A percentile compares a stretch with the other conserved stretches of the same genome.
Conservation (phyloP, 805 yeast species). For the Candida montana region DNA sequence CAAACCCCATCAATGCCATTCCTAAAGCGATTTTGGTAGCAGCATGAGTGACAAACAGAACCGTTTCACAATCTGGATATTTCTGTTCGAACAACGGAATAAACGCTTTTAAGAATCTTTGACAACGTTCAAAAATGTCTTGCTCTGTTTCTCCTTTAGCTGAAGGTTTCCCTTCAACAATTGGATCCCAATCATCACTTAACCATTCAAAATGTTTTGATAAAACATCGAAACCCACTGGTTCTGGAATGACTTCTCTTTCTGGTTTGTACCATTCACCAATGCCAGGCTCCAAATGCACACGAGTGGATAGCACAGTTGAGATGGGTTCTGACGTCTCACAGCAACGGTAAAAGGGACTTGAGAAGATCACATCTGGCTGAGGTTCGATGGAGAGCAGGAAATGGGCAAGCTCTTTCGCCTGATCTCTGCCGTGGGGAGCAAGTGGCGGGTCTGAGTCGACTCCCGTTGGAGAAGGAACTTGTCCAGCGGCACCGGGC, state of each 20-base stretch:
- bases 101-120: conserved; percentile 48
- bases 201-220: conserved; percentile 49
- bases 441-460: conserved; percentile 88
- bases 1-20: conserved; percentile 57
- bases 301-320: conserved; percentile 47
- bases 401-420: conserved; percentile 67
- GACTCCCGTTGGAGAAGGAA: conserved; percentile 83
- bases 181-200: conserved; percentile 43
- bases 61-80: conserved; percentile 54
- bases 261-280: conserved; percentile 90
- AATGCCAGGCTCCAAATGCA: conserved; percentile 72
- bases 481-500: no score
- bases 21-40: conserved; percentile 90
- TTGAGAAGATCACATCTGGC: conserved; percentile 67
- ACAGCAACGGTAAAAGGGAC: conserved; percentile 88
- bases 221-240: conserved; percentile 50
- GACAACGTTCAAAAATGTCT: conserved; percentile 62
- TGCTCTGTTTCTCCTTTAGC: conserved; percentile 66
- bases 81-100: conserved; percentile 50
- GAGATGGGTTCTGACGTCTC: conserved; percentile 77
- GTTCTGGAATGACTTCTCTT: conserved; percentile 62
- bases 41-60: conserved; percentile 86
- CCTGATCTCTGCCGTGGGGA: conserved; percentile 83
- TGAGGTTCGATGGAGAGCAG: conserved; percentile 45
- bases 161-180: conserved; percentile 59